Evolutionary conservation across 2,329 filamentous ascomycete genomes (phyloP), one percentile per base, ranked within the genome.

Genomic region (Hymenotorrendiella dingleyae): DNA sequence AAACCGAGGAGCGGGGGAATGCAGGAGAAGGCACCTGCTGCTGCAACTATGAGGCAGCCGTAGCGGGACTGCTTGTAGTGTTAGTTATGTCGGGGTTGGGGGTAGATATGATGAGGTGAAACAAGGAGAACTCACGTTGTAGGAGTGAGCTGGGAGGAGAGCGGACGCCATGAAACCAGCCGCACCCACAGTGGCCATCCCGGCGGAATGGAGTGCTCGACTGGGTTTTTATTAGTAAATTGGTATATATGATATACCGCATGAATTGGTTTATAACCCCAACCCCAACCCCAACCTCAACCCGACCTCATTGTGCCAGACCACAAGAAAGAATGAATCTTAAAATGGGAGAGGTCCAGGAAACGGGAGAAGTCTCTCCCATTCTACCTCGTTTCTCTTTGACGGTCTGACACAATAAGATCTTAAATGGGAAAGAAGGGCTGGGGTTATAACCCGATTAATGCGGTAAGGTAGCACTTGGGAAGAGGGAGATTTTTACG

Each of bases 41-140:
- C 71, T 0, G 80, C 82, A 28, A 87, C 67, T 23, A 86, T 82
- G 8, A 87, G 71, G 48, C 80, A 83, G 26, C 78, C 82, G 57
- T 86, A 86, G n/a, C 83, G 76, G 12, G 67, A 59, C 55, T 68
- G 41, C n/a, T n/a, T n/a, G 16, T 6, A 19, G 11, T 23, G 22
- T 16, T 8, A 36, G 33, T 12, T 21, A 4, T 35, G 10, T 9
- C 16, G 32, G 3, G 20, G 16, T 21, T 35, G n/a, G 12, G 9
- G 11, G 16, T 2, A 11, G 12, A 11, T 7, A 21, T n/a, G n/a
- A 6, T 14, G 1, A 40, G 19, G 22, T 17, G 10, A 28, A 19
- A 33, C 6, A 20, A 30, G 6, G 32, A 14, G 4, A 16, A 52
- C 59, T 53, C 59, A 67, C 66, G 6, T 58, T 52, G 54, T 82